These are phyloP conservation scores for Dothistroma pini DNA, from an alignment of 2,329 filamentous ascomycete species.

Conservation along the genomic window DNA sequence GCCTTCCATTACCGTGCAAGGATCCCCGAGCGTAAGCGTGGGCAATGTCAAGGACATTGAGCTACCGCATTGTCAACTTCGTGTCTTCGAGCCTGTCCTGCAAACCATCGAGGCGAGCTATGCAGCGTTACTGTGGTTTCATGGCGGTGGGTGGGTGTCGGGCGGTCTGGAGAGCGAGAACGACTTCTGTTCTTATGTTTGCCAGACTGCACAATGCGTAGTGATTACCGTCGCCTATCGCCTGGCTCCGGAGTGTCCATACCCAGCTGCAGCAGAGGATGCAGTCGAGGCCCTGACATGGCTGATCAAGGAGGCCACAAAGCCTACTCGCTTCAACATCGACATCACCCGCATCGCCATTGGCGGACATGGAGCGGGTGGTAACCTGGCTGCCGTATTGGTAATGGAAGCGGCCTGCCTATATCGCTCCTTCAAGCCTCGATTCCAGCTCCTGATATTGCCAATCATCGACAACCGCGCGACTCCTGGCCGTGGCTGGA, in stretches of 20 bases:
- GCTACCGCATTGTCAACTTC: conserved; percentile 16
- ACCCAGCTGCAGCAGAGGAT: conserved; percentile 44
- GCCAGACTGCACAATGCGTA: conserved; percentile 20
- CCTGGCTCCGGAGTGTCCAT: conserved; percentile 46
- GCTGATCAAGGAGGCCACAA: conserved; percentile 23
- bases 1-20: conserved; percentile 10
- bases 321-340: conserved; percentile 12
- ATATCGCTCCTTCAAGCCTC: conserved; percentile 18
- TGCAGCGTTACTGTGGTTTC: conserved; percentile 12
- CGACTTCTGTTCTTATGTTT: conserved; percentile 22
- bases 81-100: conserved; percentile 18
- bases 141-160: conserved; percentile 18
- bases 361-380: conserved; percentile 19
- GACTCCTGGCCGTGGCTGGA: conserved; percentile 21
- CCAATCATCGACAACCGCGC: conserved; percentile 22
- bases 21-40: conserved; percentile 13
- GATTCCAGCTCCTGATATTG: conserved; percentile 18
- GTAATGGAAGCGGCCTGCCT: conserved; percentile 23
- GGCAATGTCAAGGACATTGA: conserved; percentile 14
- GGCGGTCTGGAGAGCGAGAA: conserved; percentile 22
- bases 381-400: conserved; percentile 19
- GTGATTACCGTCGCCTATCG: conserved; percentile 33
- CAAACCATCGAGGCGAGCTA: background rate
- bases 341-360: conserved; percentile 18
- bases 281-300: conserved; percentile 46